Conservation (phyloP, 129 eudicot species). For the Heracleum sosnowskyi region DNA sequence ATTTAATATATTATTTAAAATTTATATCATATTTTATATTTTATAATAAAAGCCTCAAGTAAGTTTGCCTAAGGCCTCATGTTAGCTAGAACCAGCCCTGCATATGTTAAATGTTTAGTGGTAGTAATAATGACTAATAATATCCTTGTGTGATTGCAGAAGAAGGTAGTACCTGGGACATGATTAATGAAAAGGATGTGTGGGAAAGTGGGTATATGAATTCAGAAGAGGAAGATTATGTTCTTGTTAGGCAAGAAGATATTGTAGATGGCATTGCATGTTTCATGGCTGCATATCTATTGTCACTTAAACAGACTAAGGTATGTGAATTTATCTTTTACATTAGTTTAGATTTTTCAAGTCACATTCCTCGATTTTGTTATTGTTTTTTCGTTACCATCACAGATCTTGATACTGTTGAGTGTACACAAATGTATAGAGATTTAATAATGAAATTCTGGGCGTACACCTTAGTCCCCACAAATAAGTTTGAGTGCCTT, state of each 20-base stretch:
- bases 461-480: background rate
- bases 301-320: constrained; percentile 89
- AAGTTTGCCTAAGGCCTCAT: no score
- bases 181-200: constrained; percentile 75
- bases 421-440: background rate
- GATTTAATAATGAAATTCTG: background rate
- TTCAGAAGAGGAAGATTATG: constrained; percentile 61
- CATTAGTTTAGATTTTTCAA: background rate
- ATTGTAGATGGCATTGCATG: constrained; percentile 95
- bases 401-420: background rate
- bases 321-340: constrained; percentile 20
- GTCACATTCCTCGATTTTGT: background rate
- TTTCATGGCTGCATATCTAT: constrained; percentile 89
- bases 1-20: no score
- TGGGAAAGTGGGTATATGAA: constrained; percentile 69
- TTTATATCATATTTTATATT: no score
- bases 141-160: no score
- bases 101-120: no score
- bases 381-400: background rate
- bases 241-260: constrained; percentile 90
- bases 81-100: no score
- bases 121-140: no score
- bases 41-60: no score
- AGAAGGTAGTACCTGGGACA: constrained; percentile 93
- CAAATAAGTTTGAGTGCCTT: background rate